Percentiles rank a stretch among this genome's conserved stretches.
These are phyloP conservation scores for Helicostylum pulchrum DNA, from an alignment of 192 early-diverging fungal genomes.

Conservation along the genomic window DNA sequence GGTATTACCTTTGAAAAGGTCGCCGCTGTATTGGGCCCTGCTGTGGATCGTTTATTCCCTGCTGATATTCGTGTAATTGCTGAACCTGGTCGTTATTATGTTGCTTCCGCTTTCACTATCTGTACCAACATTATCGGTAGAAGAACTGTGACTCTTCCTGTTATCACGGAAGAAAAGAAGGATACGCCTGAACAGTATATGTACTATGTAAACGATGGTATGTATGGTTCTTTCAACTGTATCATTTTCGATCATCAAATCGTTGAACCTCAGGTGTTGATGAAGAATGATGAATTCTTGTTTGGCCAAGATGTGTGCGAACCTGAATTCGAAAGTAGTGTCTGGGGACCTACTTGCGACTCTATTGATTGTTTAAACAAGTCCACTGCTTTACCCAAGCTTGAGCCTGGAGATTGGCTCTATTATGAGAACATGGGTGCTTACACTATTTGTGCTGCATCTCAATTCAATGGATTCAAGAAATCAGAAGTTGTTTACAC, in stretches of 20 bases:
- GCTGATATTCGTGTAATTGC: constrained; percentile 89
- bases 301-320: constrained; percentile 30
- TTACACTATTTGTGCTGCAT: constrained; percentile 89
- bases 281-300: constrained; percentile 30
- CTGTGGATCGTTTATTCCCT: constrained; percentile 80
- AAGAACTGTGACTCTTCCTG: constrained; percentile 62
- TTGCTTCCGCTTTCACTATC: constrained; percentile 88
- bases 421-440: constrained; percentile 96
- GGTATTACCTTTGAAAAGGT: constrained; percentile 86
- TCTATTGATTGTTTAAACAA: constrained; percentile 91
- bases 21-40: constrained; percentile 70
- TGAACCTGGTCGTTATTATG: constrained; percentile 97
- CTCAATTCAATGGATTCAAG: constrained; percentile 86
- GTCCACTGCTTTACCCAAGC: constrained; percentile 65
- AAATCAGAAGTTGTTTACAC: constrained; percentile 85
- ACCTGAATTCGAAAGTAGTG: constrained; percentile 57
- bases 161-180: neutral
- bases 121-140: constrained; percentile 93
- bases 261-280: constrained; percentile 54
- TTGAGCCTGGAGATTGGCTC: constrained; percentile 95
- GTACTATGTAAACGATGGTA: constrained; percentile 98
- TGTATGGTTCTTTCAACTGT: constrained; percentile 98
- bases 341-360: constrained; percentile 99
- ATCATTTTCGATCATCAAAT: constrained; percentile 94
- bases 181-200: constrained; percentile 42